Conservation (phyloP, 2,329 filamentous ascomycete species). For the Cladosporium sphaerospermum region DNA sequence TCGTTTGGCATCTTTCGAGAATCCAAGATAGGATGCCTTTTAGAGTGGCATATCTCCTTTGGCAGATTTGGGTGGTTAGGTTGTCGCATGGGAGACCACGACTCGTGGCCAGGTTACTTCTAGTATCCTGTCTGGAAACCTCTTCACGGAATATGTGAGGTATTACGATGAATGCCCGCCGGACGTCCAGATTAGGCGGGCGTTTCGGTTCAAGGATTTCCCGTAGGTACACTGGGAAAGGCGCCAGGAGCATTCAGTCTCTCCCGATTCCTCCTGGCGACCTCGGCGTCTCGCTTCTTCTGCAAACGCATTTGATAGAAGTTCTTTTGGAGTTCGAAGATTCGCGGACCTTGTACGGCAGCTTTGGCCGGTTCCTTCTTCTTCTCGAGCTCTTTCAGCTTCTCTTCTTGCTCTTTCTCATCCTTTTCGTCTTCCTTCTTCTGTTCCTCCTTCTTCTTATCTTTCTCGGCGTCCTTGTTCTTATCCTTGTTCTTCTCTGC, state of each 20-base stretch:
- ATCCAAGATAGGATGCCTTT: no score
- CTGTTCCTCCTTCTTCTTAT: slow-evolving; percentile 68
- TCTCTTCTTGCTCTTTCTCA: slow-evolving; percentile 39
- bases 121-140: no score
- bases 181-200: no score
- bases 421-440: slow-evolving; percentile 63
- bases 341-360: slow-evolving; percentile 60
- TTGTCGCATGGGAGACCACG: no score
- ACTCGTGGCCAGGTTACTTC: no score
- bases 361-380: slow-evolving; percentile 58
- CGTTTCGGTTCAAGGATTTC: slow-evolving; percentile 23
- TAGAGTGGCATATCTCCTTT: no score
- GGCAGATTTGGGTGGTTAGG: no score
- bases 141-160: no score
- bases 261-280: slow-evolving; percentile 74
- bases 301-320: slow-evolving; percentile 84
- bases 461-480: slow-evolving; percentile 57
- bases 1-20: no score
- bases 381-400: slow-evolving; percentile 35
- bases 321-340: slow-evolving; percentile 81
- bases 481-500: slow-evolving; percentile 38
- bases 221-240: slow-evolving; percentile 80
- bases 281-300: slow-evolving; percentile 69
- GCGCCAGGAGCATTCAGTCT: slow-evolving; percentile 68
- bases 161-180: no score